phyloP scores from a whole-genome alignment of 2,329 filamentous ascomycete genomes.

The Xylaria sp. region DNA sequence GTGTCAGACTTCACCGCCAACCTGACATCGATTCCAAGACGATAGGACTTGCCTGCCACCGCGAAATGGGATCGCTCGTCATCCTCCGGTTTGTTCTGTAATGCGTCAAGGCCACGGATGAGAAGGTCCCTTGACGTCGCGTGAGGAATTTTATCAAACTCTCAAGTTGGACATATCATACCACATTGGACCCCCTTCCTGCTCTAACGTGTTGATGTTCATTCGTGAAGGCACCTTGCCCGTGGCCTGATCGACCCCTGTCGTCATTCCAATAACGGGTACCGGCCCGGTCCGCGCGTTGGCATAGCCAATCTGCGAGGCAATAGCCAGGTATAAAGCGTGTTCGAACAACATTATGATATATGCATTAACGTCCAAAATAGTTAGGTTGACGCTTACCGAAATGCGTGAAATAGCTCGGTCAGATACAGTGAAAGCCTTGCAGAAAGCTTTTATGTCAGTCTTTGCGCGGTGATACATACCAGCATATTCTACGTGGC shows the following conservation, averaged over 20 bases:
- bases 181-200: conserved; percentile 44
- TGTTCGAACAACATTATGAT: conserved; percentile 20
- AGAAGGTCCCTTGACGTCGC: conserved; percentile 57
- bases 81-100: conserved; percentile 55
- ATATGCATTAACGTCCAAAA: neutral
- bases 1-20: conserved; percentile 8
- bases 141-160: conserved; percentile 18
- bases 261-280: conserved; percentile 43
- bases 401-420: neutral
- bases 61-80: conserved; percentile 62
- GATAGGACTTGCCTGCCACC: conserved; percentile 54
- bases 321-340: conserved; percentile 25
- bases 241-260: conserved; percentile 46
- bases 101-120: conserved; percentile 56
- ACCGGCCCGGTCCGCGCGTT: conserved; percentile 32
- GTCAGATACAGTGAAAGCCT: neutral
- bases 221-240: conserved; percentile 57
- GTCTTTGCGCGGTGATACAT: neutral
- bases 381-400: neutral
- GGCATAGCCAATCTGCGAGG: conserved; percentile 17
- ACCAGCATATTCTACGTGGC: neutral
- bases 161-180: conserved; percentile 22
- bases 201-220: conserved; percentile 60
- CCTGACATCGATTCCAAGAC: neutral
- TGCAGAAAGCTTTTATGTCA: neutral